Conservation (phyloP, 1,284 basidiomycete genomes). For the Ganoderma multipileum region DNA sequence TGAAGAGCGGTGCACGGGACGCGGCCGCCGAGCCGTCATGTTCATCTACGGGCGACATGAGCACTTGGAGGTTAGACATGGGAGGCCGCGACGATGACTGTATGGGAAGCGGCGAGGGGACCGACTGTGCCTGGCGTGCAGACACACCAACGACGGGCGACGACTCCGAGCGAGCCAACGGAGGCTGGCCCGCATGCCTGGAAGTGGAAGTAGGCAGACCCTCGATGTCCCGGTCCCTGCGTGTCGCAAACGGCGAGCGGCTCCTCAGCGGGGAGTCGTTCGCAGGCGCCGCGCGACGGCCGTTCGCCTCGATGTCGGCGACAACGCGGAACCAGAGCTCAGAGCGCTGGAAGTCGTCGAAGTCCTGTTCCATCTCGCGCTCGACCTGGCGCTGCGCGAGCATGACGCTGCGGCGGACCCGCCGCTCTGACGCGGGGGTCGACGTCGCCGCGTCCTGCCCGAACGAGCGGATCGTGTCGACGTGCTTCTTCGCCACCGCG, state of each 20-base stretch:
- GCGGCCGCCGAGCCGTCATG: conserved; percentile 51
- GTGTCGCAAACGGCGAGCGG: conserved; percentile 23
- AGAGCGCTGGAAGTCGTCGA: conserved; percentile 85
- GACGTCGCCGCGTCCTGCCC: conserved; percentile 55
- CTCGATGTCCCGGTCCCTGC: conserved; percentile 25
- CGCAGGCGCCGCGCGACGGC: conserved; percentile 23
- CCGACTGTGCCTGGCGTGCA: conserved; percentile 40
- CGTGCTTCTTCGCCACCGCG: conserved; percentile 72
- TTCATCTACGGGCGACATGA: conserved; percentile 69
- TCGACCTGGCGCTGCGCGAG: conserved; percentile 87
- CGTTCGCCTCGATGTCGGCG: conserved; percentile 65
- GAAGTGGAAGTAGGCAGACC: conserved; percentile 10
- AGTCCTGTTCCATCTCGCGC: conserved; percentile 90
- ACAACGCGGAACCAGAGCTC: conserved; percentile 92
- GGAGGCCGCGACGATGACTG: conserved; percentile 39
- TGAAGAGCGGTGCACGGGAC: conserved; percentile 80
- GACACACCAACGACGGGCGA: conserved; percentile 41
- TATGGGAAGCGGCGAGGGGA: conserved; percentile 16
- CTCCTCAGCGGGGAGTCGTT: conserved; percentile 18
- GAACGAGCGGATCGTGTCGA: conserved; percentile 76
- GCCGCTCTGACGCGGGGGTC: conserved; percentile 58
- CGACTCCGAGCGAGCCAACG: conserved; percentile 47
- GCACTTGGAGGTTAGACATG: conserved; percentile 71
- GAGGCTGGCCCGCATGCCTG: conserved; percentile 12
- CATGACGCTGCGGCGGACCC: conserved; percentile 80